Conservation (phyloP, 129 eudicot species). For the Smallanthus sonchifolius region DNA sequence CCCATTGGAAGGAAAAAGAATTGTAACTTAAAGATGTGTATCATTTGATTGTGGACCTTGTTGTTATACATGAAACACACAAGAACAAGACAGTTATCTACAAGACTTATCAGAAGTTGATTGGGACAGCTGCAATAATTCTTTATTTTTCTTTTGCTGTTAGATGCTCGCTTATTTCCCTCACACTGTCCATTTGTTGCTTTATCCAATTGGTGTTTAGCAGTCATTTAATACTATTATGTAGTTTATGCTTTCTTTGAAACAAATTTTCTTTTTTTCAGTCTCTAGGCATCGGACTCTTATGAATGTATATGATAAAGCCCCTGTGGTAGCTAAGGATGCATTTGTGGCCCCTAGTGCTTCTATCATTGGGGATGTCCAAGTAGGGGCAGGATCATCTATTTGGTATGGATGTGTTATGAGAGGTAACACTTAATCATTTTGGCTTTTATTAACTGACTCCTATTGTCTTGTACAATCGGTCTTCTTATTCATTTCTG, state of each 20-base stretch:
- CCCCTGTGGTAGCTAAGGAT: conserved; percentile 66
- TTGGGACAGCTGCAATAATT: neutral
- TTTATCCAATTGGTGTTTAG: neutral
- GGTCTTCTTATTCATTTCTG: neutral
- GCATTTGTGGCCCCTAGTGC: conserved; percentile 92
- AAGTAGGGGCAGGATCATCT: conserved; percentile 62
- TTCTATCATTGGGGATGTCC: conserved; percentile 75
- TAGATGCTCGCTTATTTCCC: neutral
- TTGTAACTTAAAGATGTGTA: neutral
- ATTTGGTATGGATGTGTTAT: conserved; percentile 83
- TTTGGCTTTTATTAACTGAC: neutral
- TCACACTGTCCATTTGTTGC: neutral
- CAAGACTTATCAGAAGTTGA: neutral
- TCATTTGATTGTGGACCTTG: too few relatives aligned
- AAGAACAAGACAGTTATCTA: neutral
- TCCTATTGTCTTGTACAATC: neutral
- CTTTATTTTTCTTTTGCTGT: neutral
- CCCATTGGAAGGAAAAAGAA: neutral
- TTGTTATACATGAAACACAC: neutral
- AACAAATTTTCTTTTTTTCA: conserved; percentile 9
- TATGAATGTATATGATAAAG: conserved; percentile 69
- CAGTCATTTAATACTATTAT: conserved; percentile 1
- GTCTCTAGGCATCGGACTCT: conserved; percentile 86
- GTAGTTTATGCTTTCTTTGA: neutral
- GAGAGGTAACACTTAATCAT: conserved; percentile 49